phyloP scores from a whole-genome alignment of 306 rosid species.

The Alnus rubra region DNA sequence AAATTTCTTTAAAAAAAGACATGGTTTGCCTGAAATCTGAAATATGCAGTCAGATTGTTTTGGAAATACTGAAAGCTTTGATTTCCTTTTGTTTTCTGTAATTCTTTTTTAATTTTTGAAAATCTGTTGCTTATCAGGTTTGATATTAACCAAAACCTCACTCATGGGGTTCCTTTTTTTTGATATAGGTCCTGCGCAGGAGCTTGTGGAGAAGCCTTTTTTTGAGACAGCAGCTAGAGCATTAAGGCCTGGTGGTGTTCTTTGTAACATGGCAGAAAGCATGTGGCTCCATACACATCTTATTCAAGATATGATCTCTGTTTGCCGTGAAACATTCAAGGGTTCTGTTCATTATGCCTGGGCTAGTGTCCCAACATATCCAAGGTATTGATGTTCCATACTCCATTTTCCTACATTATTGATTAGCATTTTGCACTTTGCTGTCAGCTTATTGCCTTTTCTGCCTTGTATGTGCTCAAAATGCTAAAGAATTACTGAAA shows the following conservation, averaged over 20 bases:
- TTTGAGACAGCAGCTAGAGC: conserved; percentile 89
- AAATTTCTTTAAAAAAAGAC: background rate
- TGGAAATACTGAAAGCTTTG: background rate
- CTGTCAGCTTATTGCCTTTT: background rate
- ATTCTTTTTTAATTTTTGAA: background rate
- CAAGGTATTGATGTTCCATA: conserved; percentile 50
- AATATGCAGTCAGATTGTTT: background rate
- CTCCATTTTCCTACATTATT: background rate
- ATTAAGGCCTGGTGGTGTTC: conserved; percentile 91
- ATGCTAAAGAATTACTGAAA: background rate
- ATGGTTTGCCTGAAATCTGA: background rate
- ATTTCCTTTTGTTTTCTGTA: background rate
- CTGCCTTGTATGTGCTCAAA: background rate
- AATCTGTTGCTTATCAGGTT: conserved; percentile 7
- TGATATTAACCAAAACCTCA: background rate
- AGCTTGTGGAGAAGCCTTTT: conserved; percentile 96
- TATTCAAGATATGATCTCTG: conserved; percentile 73
- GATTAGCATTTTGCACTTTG: background rate
- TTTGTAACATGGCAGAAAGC: conserved; percentile 98
- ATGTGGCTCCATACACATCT: conserved; percentile 99
- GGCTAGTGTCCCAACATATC: conserved; percentile 96
- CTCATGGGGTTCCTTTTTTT: conserved; percentile 26
- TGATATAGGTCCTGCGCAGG: conserved; percentile 93
- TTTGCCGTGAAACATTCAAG: conserved; percentile 71
- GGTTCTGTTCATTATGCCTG: conserved; percentile 94